Percentiles rank a stretch among this genome's conserved stretches.
Evolutionary conservation across 2,329 filamentous ascomycete genomes (phyloP).

Genomic region (Penicillium janthinellum): DNA sequence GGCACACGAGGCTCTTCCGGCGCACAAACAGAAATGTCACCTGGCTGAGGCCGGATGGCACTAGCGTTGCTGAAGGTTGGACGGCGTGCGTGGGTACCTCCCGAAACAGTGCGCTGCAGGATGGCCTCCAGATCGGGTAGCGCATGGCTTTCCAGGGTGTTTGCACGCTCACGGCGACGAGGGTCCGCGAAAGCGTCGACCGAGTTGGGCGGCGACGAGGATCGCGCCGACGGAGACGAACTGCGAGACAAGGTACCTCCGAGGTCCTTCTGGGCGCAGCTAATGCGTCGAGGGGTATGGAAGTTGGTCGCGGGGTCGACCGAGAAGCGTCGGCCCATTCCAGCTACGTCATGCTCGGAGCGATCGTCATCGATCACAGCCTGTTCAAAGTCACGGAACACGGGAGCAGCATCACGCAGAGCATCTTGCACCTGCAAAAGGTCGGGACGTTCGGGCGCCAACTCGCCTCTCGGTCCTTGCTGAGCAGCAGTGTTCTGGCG

Average conservation of each 20-base stretch:
- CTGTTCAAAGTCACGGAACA: slow-evolving; percentile 81
- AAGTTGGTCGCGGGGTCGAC: slow-evolving; percentile 45
- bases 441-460: slow-evolving; percentile 48
- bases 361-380: slow-evolving; percentile 76
- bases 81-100: slow-evolving; percentile 64
- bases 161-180: slow-evolving; percentile 75
- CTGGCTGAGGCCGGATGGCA: slow-evolving; percentile 53
- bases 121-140: slow-evolving; percentile 59
- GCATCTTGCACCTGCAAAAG: slow-evolving; percentile 52
- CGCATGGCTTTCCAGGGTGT: slow-evolving; percentile 63
- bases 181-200: slow-evolving; percentile 96
- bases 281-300: slow-evolving; percentile 38
- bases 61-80: slow-evolving; percentile 62
- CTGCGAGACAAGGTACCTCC: slow-evolving; percentile 47
- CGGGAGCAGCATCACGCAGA: slow-evolving; percentile 46
- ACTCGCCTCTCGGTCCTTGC: slow-evolving; percentile 52
- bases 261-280: slow-evolving; percentile 42
- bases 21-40: slow-evolving; percentile 38
- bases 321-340: slow-evolving; percentile 42
- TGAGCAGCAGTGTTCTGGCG: slow-evolving; percentile 43
- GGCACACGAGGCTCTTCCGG: slow-evolving; percentile 80
- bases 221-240: slow-evolving; percentile 62
- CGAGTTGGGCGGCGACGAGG: slow-evolving; percentile 88
- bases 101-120: slow-evolving; percentile 71
- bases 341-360: slow-evolving; percentile 39